phyloP scores from a whole-genome alignment of 2,329 filamentous ascomycete species.

The Atkinsonella texensis region DNA sequence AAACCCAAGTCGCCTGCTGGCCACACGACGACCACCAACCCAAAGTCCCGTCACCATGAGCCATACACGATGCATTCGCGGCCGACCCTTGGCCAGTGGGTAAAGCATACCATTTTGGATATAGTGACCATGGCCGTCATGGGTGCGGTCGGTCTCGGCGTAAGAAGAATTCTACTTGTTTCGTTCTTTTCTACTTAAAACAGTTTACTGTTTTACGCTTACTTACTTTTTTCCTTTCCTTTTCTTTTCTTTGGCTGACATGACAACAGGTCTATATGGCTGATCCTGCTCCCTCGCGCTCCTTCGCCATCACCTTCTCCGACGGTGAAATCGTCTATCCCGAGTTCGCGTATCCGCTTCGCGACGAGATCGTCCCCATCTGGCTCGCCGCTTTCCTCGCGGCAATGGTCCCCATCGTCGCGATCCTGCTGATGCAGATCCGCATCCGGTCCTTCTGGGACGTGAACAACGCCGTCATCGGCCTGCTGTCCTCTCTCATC shows the following conservation, averaged over 20 bases:
- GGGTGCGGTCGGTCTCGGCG: constrained; percentile 55
- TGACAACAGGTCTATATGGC: constrained; percentile 44
- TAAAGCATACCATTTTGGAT: constrained; percentile 55
- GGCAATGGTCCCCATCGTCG: constrained; percentile 49
- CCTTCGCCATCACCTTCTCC: constrained; percentile 52
- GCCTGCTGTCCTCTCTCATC: constrained; percentile 58
- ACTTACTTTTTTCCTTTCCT: too few relatives aligned
- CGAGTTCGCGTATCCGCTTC: constrained; percentile 57
- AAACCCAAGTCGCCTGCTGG: neutral
- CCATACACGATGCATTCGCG: constrained; percentile 33
- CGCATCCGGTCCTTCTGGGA: constrained; percentile 58
- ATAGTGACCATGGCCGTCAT: constrained; percentile 54
- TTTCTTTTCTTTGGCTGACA: neutral
- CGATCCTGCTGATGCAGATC: constrained; percentile 56
- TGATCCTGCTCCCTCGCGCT: constrained; percentile 44
- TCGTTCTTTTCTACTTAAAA: neutral
- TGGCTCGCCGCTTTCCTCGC: constrained; percentile 57
- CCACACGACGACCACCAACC: neutral
- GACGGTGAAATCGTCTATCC: constrained; percentile 60
- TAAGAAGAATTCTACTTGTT: constrained; percentile 23
- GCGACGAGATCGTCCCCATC: constrained; percentile 60
- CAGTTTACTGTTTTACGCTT: neutral
- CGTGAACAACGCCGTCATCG: constrained; percentile 58
- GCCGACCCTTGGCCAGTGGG: constrained; percentile 57
- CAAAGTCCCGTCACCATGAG: constrained; percentile 4